Conservation (phyloP, 129 eudicot genomes). For the Pulicaria dysenterica region DNA sequence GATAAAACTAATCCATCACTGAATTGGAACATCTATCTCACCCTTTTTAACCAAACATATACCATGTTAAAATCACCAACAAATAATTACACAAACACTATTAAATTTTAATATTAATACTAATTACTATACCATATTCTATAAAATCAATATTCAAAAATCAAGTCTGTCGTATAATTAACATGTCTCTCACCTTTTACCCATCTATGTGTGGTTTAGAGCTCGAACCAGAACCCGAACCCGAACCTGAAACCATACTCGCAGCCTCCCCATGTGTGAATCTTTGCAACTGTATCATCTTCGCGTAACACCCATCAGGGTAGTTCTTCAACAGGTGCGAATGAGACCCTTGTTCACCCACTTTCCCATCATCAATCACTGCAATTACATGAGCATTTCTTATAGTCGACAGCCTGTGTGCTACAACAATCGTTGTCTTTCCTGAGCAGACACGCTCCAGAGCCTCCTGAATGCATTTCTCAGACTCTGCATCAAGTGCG, state of each 20-base stretch:
- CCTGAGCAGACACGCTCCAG: constrained; percentile 71
- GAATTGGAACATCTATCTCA: not conserved
- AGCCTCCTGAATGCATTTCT: constrained; percentile 77
- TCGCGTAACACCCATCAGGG: constrained; percentile 78
- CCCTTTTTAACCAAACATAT: not conserved
- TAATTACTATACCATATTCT: constrained; percentile 41
- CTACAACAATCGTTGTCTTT: constrained; percentile 82
- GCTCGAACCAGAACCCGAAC: constrained; percentile 57
- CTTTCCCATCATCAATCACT: constrained; percentile 84
- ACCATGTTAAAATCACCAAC: not conserved
- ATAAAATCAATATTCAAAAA: constrained; percentile 25
- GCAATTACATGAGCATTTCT: constrained; percentile 83
- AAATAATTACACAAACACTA: constrained; percentile 15
- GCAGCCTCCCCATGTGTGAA: constrained; percentile 68
- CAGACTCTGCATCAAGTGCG: constrained; percentile 91
- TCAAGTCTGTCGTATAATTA: constrained; percentile 37
- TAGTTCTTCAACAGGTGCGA: constrained; percentile 75
- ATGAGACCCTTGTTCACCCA: constrained; percentile 87
- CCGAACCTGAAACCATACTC: constrained; percentile 42
- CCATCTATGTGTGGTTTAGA: constrained; percentile 53
- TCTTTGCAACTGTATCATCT: constrained; percentile 89
- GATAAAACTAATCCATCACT: no score
- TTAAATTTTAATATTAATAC: constrained; percentile 21
- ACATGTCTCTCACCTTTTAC: constrained; percentile 24
- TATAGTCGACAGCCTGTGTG: constrained; percentile 75